Evolutionary conservation across 371 early-diverging fungal genomes (phyloP), one percentile per base, ranked within the genome.

Genomic region (Circinella minor): DNA sequence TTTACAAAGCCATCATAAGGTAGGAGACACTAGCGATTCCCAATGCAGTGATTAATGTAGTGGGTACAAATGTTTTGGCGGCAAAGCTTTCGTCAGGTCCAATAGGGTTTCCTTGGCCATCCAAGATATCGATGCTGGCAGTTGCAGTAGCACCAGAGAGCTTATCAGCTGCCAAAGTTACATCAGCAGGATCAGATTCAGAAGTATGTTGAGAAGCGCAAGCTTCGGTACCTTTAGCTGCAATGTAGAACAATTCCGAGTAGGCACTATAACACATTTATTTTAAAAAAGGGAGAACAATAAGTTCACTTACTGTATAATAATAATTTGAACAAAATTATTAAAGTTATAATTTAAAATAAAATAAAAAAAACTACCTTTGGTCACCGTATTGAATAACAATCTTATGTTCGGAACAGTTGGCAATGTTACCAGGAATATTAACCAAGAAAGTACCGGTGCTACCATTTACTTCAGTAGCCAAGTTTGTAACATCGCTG

Each of bases 81-180:
- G 36, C 57, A 57, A 57, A 34, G 13, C 47, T 63, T 34, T 63
- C 27, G 27, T 36, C 36, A 1, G 63, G 11, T 7, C n/a, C 34
- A 20, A 63, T 48, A 14, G 63, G 63, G 36, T 63, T 46, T 4
- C 63, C 63, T 14, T 63, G 9, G 48, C 47, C 27, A 49, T 63
- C 49, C 48, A 63, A 36, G 27, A 63, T 63, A 43, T 49, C 49
- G 34, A 63, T 63, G 14, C 63, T 63, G 15, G 63, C 63, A 37
- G 49, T 36, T 4, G 63, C 63, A 37, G 63, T 63, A 36, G 63
- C 63, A 63, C 63, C 63, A n/a, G 63, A 63, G 15, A 63, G 63
- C 27, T 63, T 36, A 27, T 63, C 49, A 49, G 63, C 63, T 3
- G 63, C 57, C 57, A 57, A 34, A 18, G 36, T 10, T 0, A 9